Percentiles rank a stretch among this genome's conserved stretches.
Conservation (phyloP, 768 basidiomycete genomes). For the Inosperma sp. region DNA sequence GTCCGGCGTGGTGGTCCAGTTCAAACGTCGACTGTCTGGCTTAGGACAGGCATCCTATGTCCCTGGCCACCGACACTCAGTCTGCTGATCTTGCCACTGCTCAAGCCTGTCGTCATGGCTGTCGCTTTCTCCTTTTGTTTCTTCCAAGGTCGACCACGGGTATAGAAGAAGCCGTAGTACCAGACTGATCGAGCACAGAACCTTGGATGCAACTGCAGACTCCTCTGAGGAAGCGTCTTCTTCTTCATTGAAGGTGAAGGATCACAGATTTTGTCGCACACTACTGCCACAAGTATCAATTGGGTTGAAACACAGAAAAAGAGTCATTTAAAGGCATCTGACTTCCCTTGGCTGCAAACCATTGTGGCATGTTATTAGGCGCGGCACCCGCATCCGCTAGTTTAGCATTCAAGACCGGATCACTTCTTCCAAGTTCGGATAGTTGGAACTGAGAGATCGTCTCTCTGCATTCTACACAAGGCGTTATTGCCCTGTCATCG, state of each 20-base stretch:
- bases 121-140: not conserved
- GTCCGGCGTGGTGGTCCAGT: constrained; percentile 89
- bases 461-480: constrained; percentile 52
- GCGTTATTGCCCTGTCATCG: not conserved
- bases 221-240: constrained; percentile 55
- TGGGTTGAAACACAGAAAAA: not conserved
- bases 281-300: constrained; percentile 31
- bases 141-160: constrained; percentile 28
- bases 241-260: constrained; percentile 81
- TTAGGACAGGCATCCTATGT: constrained; percentile 12
- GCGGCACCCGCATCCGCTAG: constrained; percentile 75
- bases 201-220: constrained; percentile 13
- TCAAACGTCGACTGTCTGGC: constrained; percentile 69
- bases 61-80: constrained; percentile 7
- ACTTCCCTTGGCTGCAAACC: constrained; percentile 30
- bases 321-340: constrained; percentile 73
- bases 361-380: constrained; percentile 86
- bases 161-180: constrained; percentile 21
- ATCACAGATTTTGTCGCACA: constrained; percentile 88
- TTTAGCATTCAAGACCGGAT: constrained; percentile 62
- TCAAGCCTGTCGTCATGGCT: constrained; percentile 5
- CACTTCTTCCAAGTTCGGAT: constrained; percentile 64
- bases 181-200: constrained; percentile 17
- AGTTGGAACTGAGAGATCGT: constrained; percentile 93
- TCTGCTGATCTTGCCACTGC: not conserved